Evolutionary conservation across 176 grass and related monocot genomes (phyloP).

Genomic region (Aegilops bicornis): DNA sequence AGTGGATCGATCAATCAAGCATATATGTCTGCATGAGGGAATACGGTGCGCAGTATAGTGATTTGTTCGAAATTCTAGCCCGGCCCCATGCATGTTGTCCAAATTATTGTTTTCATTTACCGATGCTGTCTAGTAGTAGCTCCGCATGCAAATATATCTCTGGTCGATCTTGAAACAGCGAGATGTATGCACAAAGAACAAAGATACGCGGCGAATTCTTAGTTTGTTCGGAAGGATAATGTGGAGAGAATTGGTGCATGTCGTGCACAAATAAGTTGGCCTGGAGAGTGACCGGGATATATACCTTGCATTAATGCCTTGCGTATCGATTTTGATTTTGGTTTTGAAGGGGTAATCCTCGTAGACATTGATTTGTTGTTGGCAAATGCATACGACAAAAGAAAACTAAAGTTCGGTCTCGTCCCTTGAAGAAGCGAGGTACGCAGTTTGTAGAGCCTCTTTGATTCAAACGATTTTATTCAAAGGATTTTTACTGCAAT

Average conservation of each 20-base stretch:
- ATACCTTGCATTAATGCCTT: constrained; percentile 16
- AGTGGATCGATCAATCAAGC: background rate
- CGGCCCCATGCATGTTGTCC: constrained; percentile 1
- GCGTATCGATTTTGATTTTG: constrained; percentile 6
- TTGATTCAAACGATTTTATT: too few relatives aligned
- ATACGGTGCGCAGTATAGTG: constrained; percentile 10
- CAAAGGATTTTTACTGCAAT: too few relatives aligned
- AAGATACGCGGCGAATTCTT: background rate
- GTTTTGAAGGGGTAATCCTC: background rate
- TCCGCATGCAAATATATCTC: background rate
- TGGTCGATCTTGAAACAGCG: background rate
- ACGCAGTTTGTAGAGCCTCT: too few relatives aligned
- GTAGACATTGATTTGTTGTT: background rate
- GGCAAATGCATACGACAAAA: background rate
- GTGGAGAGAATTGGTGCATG: background rate
- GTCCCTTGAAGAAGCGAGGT: too few relatives aligned
- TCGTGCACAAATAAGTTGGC: background rate
- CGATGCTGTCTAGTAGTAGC: too few relatives aligned
- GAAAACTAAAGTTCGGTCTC: background rate
- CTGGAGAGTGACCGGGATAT: constrained; percentile 24
- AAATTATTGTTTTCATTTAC: constrained; percentile 14
- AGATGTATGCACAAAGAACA: background rate
- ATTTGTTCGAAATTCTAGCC: background rate
- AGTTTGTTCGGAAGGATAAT: background rate
- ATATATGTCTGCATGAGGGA: constrained; percentile 31